Percentiles rank a stretch among this genome's conserved stretches.
Evolutionary conservation across 768 basidiomycete species (phyloP).

Genomic region (Botryobasidium botryosum): DNA sequence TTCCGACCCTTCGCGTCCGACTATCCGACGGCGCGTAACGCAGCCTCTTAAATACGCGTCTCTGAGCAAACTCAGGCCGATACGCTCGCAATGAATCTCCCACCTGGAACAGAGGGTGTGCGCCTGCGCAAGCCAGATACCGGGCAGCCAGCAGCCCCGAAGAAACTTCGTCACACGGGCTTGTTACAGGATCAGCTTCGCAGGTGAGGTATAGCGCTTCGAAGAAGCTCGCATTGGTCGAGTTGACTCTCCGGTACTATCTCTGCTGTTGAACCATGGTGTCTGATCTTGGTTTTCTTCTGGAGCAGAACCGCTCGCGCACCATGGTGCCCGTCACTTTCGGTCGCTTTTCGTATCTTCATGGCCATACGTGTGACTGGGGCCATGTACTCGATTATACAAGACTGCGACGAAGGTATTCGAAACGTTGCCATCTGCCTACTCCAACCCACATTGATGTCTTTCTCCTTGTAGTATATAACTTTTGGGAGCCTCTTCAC

Average conservation of each 20-base stretch:
- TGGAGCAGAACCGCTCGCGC: neutral
- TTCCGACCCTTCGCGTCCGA: no score
- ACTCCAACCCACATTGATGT: neutral
- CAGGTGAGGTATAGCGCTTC: neutral
- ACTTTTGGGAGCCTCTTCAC: slow-evolving; percentile 98
- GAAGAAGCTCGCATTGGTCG: no score
- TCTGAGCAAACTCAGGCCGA: no score
- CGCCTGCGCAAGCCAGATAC: no score
- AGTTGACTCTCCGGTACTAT: no score
- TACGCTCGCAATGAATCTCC: no score
- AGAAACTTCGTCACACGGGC: neutral
- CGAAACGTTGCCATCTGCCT: neutral
- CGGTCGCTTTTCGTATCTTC: slow-evolving; percentile 66
- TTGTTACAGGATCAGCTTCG: neutral
- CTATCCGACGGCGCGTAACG: no score
- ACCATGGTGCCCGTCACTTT: slow-evolving; percentile 78
- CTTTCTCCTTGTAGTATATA: slow-evolving; percentile 49
- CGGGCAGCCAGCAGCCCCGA: no score
- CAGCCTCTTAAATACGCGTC: no score
- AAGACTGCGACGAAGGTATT: slow-evolving; percentile 93
- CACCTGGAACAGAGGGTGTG: no score
- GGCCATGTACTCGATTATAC: slow-evolving; percentile 91
- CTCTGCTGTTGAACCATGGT: no score
- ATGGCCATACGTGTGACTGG: slow-evolving; percentile 61
- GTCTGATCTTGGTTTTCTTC: no score